These are phyloP conservation scores for Quercus aquifolioides DNA, from an alignment of 306 rosid genomes.

Conservation along the genomic window DNA sequence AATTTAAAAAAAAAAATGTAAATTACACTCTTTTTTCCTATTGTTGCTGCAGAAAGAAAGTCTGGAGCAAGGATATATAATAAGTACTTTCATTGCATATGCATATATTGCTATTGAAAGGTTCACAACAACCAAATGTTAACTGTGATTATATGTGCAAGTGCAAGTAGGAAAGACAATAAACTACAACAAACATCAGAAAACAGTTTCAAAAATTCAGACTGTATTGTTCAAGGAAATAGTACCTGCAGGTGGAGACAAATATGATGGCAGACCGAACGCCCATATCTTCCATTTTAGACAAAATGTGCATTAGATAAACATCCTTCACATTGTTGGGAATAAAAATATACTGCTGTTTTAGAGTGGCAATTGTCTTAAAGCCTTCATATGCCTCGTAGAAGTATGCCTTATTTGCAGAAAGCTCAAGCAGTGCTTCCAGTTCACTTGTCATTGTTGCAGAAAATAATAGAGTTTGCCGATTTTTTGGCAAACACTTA, in stretches of 20 bases:
- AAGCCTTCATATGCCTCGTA: constrained; percentile 83
- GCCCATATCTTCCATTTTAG: constrained; percentile 69
- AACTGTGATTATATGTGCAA: no score
- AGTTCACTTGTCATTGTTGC: constrained; percentile 76
- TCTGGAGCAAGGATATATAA: no score
- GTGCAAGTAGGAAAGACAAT: background rate
- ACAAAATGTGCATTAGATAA: constrained; percentile 65
- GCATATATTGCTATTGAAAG: no score
- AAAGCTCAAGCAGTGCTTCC: constrained; percentile 59
- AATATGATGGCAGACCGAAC: constrained; percentile 82
- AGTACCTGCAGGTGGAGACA: constrained; percentile 75
- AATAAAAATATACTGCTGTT: constrained; percentile 60
- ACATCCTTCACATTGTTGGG: constrained; percentile 76
- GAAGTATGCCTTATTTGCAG: constrained; percentile 63
- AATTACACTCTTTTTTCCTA: background rate
- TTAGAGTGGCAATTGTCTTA: constrained; percentile 74
- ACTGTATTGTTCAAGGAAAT: constrained; percentile 7
- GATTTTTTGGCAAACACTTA: constrained; percentile 69
- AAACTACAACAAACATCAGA: constrained; percentile 4
- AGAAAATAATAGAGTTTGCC: constrained; percentile 82
- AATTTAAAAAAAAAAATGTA: no score
- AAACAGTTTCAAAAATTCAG: background rate
- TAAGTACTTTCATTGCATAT: no score
- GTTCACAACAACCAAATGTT: no score
- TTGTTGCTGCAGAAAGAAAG: no score